A percentile compares a stretch with the other conserved stretches of the same genome.
These are phyloP conservation scores for Quercus suber DNA, from an alignment of 306 rosid species.

Conservation along the genomic window DNA sequence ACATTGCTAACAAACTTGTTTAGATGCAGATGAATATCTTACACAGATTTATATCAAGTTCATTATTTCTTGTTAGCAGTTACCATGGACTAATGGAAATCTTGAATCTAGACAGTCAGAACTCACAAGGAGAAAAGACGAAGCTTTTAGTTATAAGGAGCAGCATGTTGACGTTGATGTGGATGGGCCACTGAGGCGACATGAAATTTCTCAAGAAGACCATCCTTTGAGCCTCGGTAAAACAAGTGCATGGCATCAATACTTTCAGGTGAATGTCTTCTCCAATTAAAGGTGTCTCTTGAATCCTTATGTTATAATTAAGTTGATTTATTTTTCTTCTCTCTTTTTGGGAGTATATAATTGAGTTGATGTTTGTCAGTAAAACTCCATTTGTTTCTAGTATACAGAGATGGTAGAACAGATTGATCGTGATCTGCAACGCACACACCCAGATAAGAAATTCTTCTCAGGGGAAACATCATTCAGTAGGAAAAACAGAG, in stretches of 20 bases:
- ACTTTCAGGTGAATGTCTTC: slow-evolving; percentile 56
- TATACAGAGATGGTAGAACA: slow-evolving; percentile 66
- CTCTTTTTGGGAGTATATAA: background rate
- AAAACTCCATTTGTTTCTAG: slow-evolving; percentile 33
- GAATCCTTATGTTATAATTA: background rate
- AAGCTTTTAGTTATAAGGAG: slow-evolving; percentile 27
- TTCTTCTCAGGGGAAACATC: slow-evolving; percentile 73
- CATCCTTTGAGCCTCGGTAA: slow-evolving; percentile 79
- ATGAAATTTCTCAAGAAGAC: slow-evolving; percentile 65
- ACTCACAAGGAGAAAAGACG: slow-evolving; percentile 41
- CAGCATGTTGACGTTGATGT: slow-evolving; percentile 34
- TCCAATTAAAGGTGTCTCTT: slow-evolving; percentile 14
- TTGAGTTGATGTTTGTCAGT: slow-evolving; percentile 10
- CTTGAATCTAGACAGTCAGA: slow-evolving; percentile 68
- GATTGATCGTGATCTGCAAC: slow-evolving; percentile 76
- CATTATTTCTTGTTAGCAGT: slow-evolving; percentile 13
- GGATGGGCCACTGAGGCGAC: slow-evolving; percentile 59
- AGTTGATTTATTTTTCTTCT: background rate
- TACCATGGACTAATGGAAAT: slow-evolving; percentile 35
- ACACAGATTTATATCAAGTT: background rate
- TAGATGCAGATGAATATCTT: slow-evolving; percentile 4
- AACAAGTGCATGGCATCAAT: slow-evolving; percentile 62
- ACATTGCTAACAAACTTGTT: slow-evolving; percentile 1
- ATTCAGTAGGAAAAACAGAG: slow-evolving; percentile 59
- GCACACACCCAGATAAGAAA: slow-evolving; percentile 75